Conservation (phyloP, 192 early-diverging fungal species). For the Coemansia sp. region DNA sequence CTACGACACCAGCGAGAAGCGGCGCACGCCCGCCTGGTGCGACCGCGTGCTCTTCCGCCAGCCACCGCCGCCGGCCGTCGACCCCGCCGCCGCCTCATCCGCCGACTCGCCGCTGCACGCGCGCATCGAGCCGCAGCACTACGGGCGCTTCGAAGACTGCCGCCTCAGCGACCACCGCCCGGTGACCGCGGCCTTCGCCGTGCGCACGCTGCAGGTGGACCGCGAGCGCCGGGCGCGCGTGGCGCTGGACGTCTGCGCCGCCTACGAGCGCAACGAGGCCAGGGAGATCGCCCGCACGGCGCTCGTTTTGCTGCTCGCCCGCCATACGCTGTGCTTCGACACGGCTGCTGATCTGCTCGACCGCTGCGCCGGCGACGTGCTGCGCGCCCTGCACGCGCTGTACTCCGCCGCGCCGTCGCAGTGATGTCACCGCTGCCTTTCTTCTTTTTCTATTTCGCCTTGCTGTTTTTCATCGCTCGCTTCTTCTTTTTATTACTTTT, state of each 20-base stretch:
- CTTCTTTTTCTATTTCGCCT: not conserved
- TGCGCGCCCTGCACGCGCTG: slow-evolving; percentile 15
- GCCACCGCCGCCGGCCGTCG: too few relatives aligned
- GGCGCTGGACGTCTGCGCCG: slow-evolving; percentile 50
- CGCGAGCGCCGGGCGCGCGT: slow-evolving; percentile 48
- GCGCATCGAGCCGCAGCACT: slow-evolving; percentile 46
- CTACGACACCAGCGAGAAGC: slow-evolving; percentile 94
- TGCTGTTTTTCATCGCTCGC: not conserved
- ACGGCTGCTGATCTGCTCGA: slow-evolving; percentile 26
- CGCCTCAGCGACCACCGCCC: slow-evolving; percentile 83
- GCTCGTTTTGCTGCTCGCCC: slow-evolving; percentile 37
- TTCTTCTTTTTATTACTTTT: not conserved
- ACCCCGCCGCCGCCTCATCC: not conserved
- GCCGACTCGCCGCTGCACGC: not conserved
- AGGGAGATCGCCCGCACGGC: slow-evolving; percentile 34
- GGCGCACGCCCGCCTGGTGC: slow-evolving; percentile 92
- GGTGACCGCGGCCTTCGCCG: slow-evolving; percentile 66
- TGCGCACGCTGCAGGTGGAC: slow-evolving; percentile 60
- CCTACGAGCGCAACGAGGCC: slow-evolving; percentile 47
- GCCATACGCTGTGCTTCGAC: slow-evolving; percentile 19
- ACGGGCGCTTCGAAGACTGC: slow-evolving; percentile 65
- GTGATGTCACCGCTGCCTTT: not conserved
- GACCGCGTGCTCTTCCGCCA: slow-evolving; percentile 70
- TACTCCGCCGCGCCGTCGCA: not conserved
- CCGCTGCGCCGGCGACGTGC: slow-evolving; percentile 19